Evolutionary conservation across 2,329 filamentous ascomycete species (phyloP).

Genomic region (Dactylonectria macrodidyma): DNA sequence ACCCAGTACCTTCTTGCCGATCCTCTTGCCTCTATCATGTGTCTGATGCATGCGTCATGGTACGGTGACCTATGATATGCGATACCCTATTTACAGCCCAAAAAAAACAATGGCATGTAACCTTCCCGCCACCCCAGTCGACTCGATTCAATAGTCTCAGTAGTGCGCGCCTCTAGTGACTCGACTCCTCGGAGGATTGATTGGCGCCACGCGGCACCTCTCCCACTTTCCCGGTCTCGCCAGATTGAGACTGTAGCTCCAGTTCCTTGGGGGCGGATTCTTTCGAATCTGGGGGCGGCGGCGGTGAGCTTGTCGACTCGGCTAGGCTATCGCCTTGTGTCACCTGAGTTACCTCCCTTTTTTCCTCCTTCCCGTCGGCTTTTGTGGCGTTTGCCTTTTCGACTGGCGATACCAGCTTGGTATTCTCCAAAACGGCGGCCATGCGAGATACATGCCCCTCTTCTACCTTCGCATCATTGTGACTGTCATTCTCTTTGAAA

Average conservation of each 20-base stretch:
- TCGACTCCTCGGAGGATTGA: slow-evolving; percentile 5
- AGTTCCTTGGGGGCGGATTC: slow-evolving; percentile 5
- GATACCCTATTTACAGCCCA: slow-evolving; percentile 3
- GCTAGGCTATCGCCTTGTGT: background rate
- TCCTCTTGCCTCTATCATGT: background rate
- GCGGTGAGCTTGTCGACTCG: slow-evolving; percentile 20
- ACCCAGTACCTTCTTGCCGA: background rate
- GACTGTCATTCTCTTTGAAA: slow-evolving; percentile 46
- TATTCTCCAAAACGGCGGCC: background rate
- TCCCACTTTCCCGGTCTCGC: slow-evolving; percentile 9
- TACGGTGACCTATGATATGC: slow-evolving; percentile 2
- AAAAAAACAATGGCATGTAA: slow-evolving; percentile 5
- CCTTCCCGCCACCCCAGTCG: slow-evolving; percentile 3
- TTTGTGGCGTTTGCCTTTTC: background rate
- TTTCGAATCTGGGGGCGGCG: background rate
- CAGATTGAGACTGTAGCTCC: slow-evolving; percentile 1
- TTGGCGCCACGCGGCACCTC: slow-evolving; percentile 24
- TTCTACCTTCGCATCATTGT: slow-evolving; percentile 29
- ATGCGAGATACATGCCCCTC: background rate
- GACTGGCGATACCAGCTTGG: slow-evolving; percentile 1
- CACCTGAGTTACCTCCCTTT: background rate
- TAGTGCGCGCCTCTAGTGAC: slow-evolving; percentile 6
- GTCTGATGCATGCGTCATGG: background rate
- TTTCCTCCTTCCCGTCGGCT: background rate
- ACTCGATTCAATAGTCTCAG: slow-evolving; percentile 1